phyloP scores from a whole-genome alignment of 2,329 filamentous ascomycete species.

The Aspergillus alliaceus region DNA sequence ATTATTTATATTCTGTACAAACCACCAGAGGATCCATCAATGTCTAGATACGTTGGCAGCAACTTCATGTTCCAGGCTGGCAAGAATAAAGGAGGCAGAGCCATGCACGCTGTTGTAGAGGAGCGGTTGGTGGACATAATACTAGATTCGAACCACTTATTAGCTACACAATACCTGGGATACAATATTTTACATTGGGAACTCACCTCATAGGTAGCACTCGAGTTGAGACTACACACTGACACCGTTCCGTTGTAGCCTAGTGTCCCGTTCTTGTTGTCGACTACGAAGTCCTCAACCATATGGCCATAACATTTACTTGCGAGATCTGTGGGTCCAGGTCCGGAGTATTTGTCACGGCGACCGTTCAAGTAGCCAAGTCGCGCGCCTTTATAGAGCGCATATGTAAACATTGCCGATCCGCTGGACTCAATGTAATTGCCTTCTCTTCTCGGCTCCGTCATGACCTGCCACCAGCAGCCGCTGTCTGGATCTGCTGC shows the following conservation, averaged over 20 bases:
- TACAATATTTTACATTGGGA: neutral
- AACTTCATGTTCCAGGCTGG: conserved; percentile 28
- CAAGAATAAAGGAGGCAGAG: conserved; percentile 25
- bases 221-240: conserved; percentile 52
- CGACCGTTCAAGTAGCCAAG: conserved; percentile 26
- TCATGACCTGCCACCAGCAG: conserved; percentile 62
- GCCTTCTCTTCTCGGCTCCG: conserved; percentile 48
- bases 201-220: conserved; percentile 53
- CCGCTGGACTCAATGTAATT: conserved; percentile 64
- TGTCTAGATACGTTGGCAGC: no score
- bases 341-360: conserved; percentile 33
- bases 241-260: conserved; percentile 54
- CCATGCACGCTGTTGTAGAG: conserved; percentile 27
- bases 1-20: no score
- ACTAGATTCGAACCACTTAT: conserved; percentile 13
- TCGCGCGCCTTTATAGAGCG: conserved; percentile 49
- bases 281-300: conserved; percentile 47
- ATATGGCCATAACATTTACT: conserved; percentile 48
- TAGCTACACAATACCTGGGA: neutral
- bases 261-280: conserved; percentile 50
- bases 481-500: conserved; percentile 46
- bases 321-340: conserved; percentile 42
- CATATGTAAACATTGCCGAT: conserved; percentile 59
- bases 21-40: no score
- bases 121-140: conserved; percentile 25